Evolutionary conservation across 768 basidiomycete species (phyloP).

Genomic region (Ephemerocybe angulata): DNA sequence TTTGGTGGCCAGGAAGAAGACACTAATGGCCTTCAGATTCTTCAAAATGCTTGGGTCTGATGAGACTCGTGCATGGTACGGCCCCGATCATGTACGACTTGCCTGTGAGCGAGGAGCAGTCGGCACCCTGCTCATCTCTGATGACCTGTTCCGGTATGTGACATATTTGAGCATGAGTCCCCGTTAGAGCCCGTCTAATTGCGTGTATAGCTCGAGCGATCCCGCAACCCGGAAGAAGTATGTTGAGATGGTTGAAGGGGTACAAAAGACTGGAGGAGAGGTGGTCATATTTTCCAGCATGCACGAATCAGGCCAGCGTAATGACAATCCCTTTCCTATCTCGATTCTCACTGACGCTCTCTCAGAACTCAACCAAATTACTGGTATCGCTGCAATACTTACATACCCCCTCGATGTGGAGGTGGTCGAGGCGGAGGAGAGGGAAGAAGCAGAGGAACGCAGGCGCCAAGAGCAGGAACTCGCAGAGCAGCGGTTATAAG

Average conservation of each 20-base stretch:
- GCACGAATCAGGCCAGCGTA: conserved; percentile 99
- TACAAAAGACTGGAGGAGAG: conserved; percentile 85
- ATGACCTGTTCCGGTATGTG: conserved; percentile 83
- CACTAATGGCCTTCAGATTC: conserved; percentile 55
- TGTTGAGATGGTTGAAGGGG: conserved; percentile 84
- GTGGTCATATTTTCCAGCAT: conserved; percentile 98
- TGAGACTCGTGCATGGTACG: conserved; percentile 98
- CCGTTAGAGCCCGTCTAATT: conserved; percentile 1
- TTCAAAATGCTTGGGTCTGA: conserved; percentile 96
- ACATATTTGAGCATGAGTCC: too few relatives aligned
- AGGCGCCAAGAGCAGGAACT: conserved; percentile 43
- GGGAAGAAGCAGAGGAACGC: conserved; percentile 69
- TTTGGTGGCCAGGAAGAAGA: neutral
- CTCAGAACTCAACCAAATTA: conserved; percentile 91
- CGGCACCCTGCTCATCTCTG: conserved; percentile 91
- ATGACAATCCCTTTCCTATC: conserved; percentile 26
- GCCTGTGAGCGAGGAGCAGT: conserved; percentile 93
- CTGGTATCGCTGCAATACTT: conserved; percentile 91
- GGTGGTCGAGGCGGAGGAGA: conserved; percentile 90
- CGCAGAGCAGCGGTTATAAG: conserved; percentile 15
- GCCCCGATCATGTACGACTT: conserved; percentile 87
- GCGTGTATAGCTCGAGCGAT: conserved; percentile 64
- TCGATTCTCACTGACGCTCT: conserved; percentile 4
- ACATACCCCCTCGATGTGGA: conserved; percentile 96
- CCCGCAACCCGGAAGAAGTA: conserved; percentile 75